Base-by-base conservation (phyloP, 768 basidiomycete species). In the Postia placenta region DNA sequence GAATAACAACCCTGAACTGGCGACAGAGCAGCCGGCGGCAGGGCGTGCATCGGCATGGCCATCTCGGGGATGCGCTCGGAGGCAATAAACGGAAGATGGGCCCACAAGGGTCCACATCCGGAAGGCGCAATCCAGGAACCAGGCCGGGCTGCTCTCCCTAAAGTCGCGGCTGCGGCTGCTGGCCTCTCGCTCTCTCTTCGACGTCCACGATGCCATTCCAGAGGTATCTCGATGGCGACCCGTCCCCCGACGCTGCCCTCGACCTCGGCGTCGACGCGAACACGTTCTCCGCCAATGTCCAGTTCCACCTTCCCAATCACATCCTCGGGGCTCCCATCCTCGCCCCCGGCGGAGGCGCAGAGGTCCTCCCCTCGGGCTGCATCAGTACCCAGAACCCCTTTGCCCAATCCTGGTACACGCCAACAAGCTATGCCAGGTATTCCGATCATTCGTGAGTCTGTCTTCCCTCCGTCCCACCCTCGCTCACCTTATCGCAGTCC, bases 261-360 rank as follows among this genome's bases (percentile, higher is more conserved):
- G 53, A 47, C 50, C 25, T 24, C 51, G 49, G 39, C 40, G 49
- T 53, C 22, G 58, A 61, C 51, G 28, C 53, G 39, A 27, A 57
- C 22, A 56, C 56, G 27, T 58, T 64, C 24, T 54, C 58, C 49
- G 54, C 59, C 57, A 53, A 60, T 5, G 59, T 75, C 53, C 73
- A 71, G 48, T 75, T 87, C 54, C 81, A 85, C 63, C 69, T 88
- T 30, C 86, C 85, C 3, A 71, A 75, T 23, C 87, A 83, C 62
- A 75, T 87, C 66, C 69, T 78, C 57, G 74, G 74, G 3, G 70
- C 75, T 0, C 83, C 86, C 23, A 74, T 75, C 1, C 73, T 88
- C 19, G 83, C 82, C 1, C 79, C 74, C 1, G 85, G 85, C 19
- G 86, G 85, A 20, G 85, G 87, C 28, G 85, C 82, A 9, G 87